A percentile compares a stretch with the other conserved stretches of the same genome.
Conservation (phyloP, 768 basidiomycete genomes). For the Mrakia gelida region DNA sequence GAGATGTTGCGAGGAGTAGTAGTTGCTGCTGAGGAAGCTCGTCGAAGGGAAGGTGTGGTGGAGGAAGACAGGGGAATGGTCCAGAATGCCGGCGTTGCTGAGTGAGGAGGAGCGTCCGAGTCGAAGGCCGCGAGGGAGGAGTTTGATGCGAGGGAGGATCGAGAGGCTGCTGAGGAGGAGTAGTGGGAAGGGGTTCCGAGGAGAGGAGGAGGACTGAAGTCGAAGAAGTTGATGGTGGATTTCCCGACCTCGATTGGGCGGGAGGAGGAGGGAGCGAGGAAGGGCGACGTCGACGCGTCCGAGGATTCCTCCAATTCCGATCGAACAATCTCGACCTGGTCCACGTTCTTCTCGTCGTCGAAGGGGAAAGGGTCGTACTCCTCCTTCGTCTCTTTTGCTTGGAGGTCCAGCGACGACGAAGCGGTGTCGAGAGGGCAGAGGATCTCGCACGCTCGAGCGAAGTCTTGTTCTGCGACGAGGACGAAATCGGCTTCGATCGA, state of each 20-base stretch:
- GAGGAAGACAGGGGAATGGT: background rate
- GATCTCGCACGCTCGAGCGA: background rate
- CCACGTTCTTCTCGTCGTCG: background rate
- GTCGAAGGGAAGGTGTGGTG: background rate
- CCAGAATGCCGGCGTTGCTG: background rate
- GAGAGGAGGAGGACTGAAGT: background rate
- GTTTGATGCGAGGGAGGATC: background rate
- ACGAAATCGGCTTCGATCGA: slow-evolving; percentile 9
- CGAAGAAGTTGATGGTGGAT: background rate
- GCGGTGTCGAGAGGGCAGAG: background rate
- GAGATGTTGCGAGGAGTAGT: background rate
- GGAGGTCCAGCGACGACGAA: background rate
- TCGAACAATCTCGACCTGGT: background rate
- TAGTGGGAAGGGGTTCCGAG: background rate
- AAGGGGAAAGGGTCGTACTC: background rate
- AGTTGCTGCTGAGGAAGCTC: background rate
- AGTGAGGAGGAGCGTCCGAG: background rate
- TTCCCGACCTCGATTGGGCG: background rate
- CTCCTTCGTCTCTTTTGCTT: background rate
- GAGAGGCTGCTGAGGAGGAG: background rate
- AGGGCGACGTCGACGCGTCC: background rate
- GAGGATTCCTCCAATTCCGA: background rate
- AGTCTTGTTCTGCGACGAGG: slow-evolving; percentile 1
- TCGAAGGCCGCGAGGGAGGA: background rate
- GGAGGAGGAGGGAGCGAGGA: background rate